Percentiles rank a stretch among this genome's conserved stretches.
Conservation (phyloP, 495 filamentous ascomycete species). For the Lichina pygmaea region DNA sequence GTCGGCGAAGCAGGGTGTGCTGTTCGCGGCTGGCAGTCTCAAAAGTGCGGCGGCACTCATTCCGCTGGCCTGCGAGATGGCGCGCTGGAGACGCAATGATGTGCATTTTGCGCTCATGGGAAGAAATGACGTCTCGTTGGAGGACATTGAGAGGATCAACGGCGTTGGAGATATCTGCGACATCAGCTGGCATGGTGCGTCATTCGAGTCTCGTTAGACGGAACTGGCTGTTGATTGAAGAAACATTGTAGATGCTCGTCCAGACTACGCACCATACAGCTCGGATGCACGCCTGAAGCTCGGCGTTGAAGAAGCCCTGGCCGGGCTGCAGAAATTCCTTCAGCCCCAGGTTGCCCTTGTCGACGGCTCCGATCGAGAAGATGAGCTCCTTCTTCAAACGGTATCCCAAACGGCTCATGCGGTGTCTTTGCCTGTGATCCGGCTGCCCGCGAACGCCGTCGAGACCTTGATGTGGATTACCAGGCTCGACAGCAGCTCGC, state of each 20-base stretch:
- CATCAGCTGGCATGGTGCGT: constrained; percentile 26
- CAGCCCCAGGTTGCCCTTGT: constrained; percentile 29
- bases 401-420: constrained; percentile 18
- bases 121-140: constrained; percentile 22
- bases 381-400: constrained; percentile 25
- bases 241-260: constrained; percentile 21
- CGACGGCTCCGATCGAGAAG: constrained; percentile 21
- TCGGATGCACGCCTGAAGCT: constrained; percentile 20
- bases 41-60: constrained; percentile 25
- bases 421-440: constrained; percentile 26
- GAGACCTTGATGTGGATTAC: constrained; percentile 50
- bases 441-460: constrained; percentile 29
- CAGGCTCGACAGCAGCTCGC: constrained; percentile 39
- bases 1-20: constrained; percentile 21
- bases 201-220: neutral
- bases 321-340: constrained; percentile 23
- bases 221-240: neutral
- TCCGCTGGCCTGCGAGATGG: constrained; percentile 37
- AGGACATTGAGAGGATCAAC: constrained; percentile 25
- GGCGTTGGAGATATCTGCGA: constrained; percentile 25
- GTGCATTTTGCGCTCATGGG: constrained; percentile 33
- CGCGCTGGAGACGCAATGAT: constrained; percentile 21
- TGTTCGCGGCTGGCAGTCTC: constrained; percentile 29
- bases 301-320: constrained; percentile 10
- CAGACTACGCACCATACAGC: constrained; percentile 21